Evolutionary conservation across 352 stramenopile species (phyloP), one percentile per base, ranked within the genome.

Genomic region (Globisporangium lucens): DNA sequence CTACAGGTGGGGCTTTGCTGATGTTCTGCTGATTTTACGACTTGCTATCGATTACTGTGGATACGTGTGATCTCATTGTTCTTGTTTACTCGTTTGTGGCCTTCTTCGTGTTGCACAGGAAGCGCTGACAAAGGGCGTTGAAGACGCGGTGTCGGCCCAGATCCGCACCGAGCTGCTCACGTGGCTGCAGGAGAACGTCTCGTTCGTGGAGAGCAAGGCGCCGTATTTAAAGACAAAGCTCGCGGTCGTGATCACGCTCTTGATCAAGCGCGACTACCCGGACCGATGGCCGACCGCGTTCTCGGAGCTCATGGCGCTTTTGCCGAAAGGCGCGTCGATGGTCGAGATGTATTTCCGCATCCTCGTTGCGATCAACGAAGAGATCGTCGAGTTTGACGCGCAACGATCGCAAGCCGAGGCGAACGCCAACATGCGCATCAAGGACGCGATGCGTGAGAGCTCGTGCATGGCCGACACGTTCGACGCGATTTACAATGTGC

Each of bases 261-360:
- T 95, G 41, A 94, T 98, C 61, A 94, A 96, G 68, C 77, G 77
- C 70, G 93, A 98, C 75, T 98, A 95, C 69, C 89, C 90, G 8
- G 79, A 94, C 49, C 73, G 77, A 0, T 98, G 93, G 93, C 83
- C 85, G 0, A 78, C 73, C 9, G 90, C 91, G 8, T 98, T 98
- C 77, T 68, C 78, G 0, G 89, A 98, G 52, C 74, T 97, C 17
- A 72, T 93, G 61, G 79, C 75, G 49, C 71, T 97, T 41, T 71
- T 96, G 55, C 85, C 85, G 0, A 76, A 80, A 36, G 82, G 80
- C 38, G 77, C 85, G 61, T 89, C 87, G 41, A 89, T 94, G 67
- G 87, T 97, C 52, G 90, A 97, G 67, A 90, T 97, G 79, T 97
- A 94, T 70, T 93, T 98, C 53, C 85, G 90, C 41, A 90, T 97